Evolutionary conservation across 2,329 filamentous ascomycete genomes (phyloP), one percentile per base, ranked within the genome.

Genomic region (Neonectria neomacrospora): DNA sequence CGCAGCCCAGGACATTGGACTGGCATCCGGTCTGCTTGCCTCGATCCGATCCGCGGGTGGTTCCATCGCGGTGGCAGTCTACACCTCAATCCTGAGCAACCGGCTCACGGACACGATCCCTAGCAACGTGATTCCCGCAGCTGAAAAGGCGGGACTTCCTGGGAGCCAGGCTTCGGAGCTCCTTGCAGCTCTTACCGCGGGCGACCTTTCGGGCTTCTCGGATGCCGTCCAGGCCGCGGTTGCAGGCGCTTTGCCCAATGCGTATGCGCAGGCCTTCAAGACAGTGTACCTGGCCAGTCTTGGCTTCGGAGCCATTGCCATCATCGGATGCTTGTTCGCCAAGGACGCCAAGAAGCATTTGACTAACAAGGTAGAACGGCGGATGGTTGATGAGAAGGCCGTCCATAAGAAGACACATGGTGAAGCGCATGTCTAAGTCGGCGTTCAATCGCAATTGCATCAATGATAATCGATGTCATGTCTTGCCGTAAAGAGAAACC

Each of bases 261-360:
- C 79, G 6, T 78, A 78, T 53, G 70, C 78, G 1, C 75, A 80
- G 41, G 78, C 79, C 6, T 80, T 80, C 64, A 73, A 77, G 61
- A 80, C 80, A 2, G 78, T 82, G 0, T 82, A 79, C 34, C 61
- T 81, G 2, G 75, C 75, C 1, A 80, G 75, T 66, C 61, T 81
- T 20, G 79, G 75, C 0, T 81, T 81, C 39, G 74, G 75, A 23
- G 78, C 71, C 0, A 75, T 81, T 20, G 78, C 76, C 6, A 77
- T 80, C 6, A 57, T 80, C 5, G 74, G 76, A 1, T 76, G 75
- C 20, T 61, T 79, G 14, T 77, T 78, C 42, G 72, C 76, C 3
- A 76, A 77, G 58, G 74, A 79, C 62, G 74, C 77, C 2, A 70
- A 76, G 65, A 68, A 73, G 53, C 71, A 77, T 44, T 59, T 79